Percentiles rank a stretch among this genome's conserved stretches.
Evolutionary conservation across 352 stramenopile genomes (phyloP).

Genomic region (Detonula confervacea): DNA sequence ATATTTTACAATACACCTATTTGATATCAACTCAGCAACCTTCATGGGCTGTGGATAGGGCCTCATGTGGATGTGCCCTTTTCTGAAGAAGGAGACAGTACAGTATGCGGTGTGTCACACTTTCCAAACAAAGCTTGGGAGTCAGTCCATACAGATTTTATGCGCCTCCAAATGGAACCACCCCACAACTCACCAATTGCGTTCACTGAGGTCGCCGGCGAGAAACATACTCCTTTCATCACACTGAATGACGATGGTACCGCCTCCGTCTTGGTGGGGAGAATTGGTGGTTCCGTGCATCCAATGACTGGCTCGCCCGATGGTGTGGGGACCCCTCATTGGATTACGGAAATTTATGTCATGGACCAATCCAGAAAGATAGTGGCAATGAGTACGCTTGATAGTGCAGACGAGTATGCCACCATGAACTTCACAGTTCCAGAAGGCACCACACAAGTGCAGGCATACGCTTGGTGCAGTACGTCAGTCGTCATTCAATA

Average conservation of each 20-base stretch:
- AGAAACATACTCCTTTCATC: slow-evolving; percentile 39
- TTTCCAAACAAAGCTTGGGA: slow-evolving; percentile 10
- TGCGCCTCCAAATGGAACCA: slow-evolving; percentile 6
- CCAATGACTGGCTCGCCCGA: slow-evolving; percentile 34
- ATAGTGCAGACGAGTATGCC: slow-evolving; percentile 23
- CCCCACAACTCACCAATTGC: slow-evolving; percentile 13
- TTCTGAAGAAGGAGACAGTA: neutral
- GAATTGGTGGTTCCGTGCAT: slow-evolving; percentile 20
- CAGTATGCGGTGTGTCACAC: neutral
- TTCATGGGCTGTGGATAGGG: slow-evolving; percentile 19
- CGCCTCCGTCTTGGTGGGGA: slow-evolving; percentile 27
- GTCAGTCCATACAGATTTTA: slow-evolving; percentile 38
- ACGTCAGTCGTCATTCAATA: no score
- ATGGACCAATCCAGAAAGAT: slow-evolving; percentile 25
- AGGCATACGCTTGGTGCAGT: neutral
- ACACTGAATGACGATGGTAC: slow-evolving; percentile 23
- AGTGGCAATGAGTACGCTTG: slow-evolving; percentile 19
- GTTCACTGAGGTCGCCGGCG: no score
- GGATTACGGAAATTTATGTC: slow-evolving; percentile 45
- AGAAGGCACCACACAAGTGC: neutral
- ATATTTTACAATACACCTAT: neutral
- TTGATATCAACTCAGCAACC: neutral
- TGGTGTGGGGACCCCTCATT: slow-evolving; percentile 25
- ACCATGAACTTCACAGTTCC: slow-evolving; percentile 16
- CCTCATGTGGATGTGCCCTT: slow-evolving; percentile 1